Conservation (phyloP, 2,329 filamentous ascomycete species). For the Leptosphaerulina australis region DNA sequence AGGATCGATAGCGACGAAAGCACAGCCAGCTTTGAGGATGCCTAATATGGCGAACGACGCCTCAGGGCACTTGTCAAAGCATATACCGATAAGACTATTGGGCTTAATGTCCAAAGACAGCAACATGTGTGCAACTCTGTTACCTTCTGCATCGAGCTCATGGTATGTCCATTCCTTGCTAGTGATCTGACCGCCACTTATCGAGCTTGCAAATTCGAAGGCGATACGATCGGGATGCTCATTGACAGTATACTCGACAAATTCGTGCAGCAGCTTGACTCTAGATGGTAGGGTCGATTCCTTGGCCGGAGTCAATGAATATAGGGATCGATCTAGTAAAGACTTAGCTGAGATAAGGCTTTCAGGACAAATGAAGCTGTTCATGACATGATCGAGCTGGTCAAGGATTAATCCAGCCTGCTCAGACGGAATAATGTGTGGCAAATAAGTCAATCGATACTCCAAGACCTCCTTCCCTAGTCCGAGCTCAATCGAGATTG, state of each 20-base stretch:
- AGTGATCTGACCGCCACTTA: conserved; percentile 55
- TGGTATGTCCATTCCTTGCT: conserved; percentile 72
- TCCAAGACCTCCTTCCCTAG: conserved; percentile 59
- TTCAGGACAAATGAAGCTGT: conserved; percentile 61
- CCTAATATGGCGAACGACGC: conserved; percentile 83
- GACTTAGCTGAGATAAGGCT: conserved; percentile 51
- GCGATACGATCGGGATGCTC: conserved; percentile 66
- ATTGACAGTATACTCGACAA: conserved; percentile 70
- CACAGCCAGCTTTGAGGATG: conserved; percentile 80
- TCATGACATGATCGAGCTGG: conserved; percentile 74
- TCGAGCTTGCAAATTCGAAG: conserved; percentile 73
- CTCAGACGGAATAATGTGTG: conserved; percentile 67
- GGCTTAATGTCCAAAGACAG: conserved; percentile 54
- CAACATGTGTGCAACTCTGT: conserved; percentile 73
- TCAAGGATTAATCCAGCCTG: conserved; percentile 71
- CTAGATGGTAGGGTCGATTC: conserved; percentile 63
- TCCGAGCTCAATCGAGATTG: conserved; percentile 80
- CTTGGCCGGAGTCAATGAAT: conserved; percentile 70
- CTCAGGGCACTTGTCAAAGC: conserved; percentile 84
- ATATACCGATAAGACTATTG: conserved; percentile 73
- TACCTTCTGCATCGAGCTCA: conserved; percentile 73
- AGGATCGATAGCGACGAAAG: conserved; percentile 81
- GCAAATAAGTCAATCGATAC: conserved; percentile 70
- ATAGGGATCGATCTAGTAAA: conserved; percentile 49
- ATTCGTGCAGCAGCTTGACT: conserved; percentile 72